Evolutionary conservation across 345 rosid species (phyloP).

Genomic region (Hirschfeldia incana): DNA sequence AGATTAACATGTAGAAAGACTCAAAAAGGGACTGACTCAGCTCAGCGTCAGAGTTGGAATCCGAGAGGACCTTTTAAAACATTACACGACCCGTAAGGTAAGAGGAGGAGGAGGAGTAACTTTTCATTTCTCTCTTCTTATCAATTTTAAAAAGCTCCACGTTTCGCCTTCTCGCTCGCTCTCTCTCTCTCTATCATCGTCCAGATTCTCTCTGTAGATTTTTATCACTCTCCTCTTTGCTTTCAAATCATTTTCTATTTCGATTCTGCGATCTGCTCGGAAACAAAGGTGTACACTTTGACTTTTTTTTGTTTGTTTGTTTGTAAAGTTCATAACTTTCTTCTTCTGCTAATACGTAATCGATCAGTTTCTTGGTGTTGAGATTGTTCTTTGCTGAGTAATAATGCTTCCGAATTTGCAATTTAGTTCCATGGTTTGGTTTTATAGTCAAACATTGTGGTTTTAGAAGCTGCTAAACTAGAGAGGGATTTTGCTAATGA

Average conservation of each 20-base stretch:
- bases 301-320: background rate
- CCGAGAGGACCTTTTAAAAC: background rate
- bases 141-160: background rate
- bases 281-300: background rate
- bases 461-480: background rate
- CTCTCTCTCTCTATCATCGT: background rate
- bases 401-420: background rate
- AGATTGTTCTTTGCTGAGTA: too few species aligned
- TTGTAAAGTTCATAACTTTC: background rate
- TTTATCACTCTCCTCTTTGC: background rate
- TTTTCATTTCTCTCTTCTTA: background rate
- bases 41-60: slow-evolving; percentile 30
- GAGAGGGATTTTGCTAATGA: slow-evolving; percentile 4
- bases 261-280: slow-evolving; percentile 31
- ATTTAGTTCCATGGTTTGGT: background rate
- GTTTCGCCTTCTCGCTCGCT: slow-evolving; percentile 2
- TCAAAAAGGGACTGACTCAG: slow-evolving; percentile 22
- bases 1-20: slow-evolving; percentile 13
- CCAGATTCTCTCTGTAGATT: slow-evolving; percentile 4
- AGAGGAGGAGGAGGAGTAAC: too few species aligned
- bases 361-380: too few species aligned
- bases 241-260: background rate
- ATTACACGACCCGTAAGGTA: slow-evolving; percentile 5
- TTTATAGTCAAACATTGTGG: too few species aligned
- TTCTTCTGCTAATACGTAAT: background rate